A percentile compares a stretch with the other conserved stretches of the same genome.
These are phyloP conservation scores for Ampelomyces quisqualis DNA, from an alignment of 2,329 filamentous ascomycete species.

Conservation along the genomic window DNA sequence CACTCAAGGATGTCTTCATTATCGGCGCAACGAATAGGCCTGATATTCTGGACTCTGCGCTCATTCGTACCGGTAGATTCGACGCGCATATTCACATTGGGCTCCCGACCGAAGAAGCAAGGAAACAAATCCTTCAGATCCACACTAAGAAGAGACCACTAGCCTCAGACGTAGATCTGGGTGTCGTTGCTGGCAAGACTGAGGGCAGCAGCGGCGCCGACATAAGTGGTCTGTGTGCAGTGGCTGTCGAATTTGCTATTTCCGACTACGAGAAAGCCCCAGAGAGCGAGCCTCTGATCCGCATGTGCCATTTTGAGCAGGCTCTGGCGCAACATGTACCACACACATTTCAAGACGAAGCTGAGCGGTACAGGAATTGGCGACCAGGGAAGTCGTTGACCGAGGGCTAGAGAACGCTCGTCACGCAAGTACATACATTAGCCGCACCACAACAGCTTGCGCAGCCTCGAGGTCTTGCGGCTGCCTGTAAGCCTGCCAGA, in stretches of 20 bases:
- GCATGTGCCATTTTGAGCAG: constrained; percentile 53
- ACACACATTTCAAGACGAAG: constrained; percentile 46
- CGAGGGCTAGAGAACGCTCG: constrained; percentile 9
- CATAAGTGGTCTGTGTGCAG: constrained; percentile 60
- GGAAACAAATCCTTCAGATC: constrained; percentile 73
- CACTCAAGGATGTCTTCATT: constrained; percentile 78
- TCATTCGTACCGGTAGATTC: constrained; percentile 82
- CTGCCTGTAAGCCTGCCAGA: too few relatives aligned
- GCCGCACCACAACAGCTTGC: constrained; percentile 6
- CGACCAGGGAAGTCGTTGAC: constrained; percentile 39
- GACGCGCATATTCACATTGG: constrained; percentile 84
- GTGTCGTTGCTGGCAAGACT: constrained; percentile 61
- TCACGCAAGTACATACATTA: constrained; percentile 7
- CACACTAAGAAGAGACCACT: constrained; percentile 64
- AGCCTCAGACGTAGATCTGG: constrained; percentile 64
- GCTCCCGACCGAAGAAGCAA: constrained; percentile 70
- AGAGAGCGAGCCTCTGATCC: constrained; percentile 31
- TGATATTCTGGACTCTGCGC: constrained; percentile 78
- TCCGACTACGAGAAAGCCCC: constrained; percentile 30
- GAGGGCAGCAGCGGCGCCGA: constrained; percentile 87
- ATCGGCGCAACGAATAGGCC: constrained; percentile 91
- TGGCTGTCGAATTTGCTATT: constrained; percentile 43
- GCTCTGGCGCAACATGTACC: constrained; percentile 45
- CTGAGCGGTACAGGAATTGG: constrained; percentile 48
- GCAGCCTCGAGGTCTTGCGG: neutral